Percentiles rank a stretch among this genome's conserved stretches.
phyloP scores from a whole-genome alignment of 2,329 filamentous ascomycete species.

The Ustulina deusta region DNA sequence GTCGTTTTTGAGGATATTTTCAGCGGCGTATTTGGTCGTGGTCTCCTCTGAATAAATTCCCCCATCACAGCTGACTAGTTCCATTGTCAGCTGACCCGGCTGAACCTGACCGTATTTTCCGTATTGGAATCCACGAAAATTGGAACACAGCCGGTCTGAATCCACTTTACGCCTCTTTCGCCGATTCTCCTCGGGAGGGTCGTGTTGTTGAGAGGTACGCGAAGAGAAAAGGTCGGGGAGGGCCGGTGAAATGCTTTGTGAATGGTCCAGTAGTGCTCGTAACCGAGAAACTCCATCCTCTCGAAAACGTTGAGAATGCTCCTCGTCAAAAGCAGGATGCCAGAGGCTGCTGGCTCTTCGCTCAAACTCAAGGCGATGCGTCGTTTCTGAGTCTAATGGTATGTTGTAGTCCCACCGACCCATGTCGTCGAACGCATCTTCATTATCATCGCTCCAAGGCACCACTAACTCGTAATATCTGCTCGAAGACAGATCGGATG shows the following conservation, averaged over 20 bases:
- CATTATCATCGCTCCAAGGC: constrained; percentile 36
- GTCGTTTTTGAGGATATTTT: constrained; percentile 88
- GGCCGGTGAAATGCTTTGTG: constrained; percentile 37
- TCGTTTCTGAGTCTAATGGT: constrained; percentile 19
- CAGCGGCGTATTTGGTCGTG: constrained; percentile 69
- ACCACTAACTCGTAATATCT: constrained; percentile 34
- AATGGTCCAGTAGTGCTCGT: constrained; percentile 46
- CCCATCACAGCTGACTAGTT: constrained; percentile 90
- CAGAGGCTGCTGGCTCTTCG: constrained; percentile 28
- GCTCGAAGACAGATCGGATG: constrained; percentile 39
- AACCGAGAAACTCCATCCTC: constrained; percentile 44
- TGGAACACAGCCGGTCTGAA: constrained; percentile 65
- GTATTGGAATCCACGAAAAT: constrained; percentile 76
- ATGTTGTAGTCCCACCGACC: constrained; percentile 34
- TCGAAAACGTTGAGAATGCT: constrained; percentile 25
- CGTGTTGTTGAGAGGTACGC: constrained; percentile 43
- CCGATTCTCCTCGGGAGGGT: constrained; percentile 54
- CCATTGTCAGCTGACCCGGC: constrained; percentile 83
- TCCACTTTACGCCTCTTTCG: constrained; percentile 80
- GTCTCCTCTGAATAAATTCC: constrained; percentile 74
- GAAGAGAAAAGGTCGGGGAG: constrained; percentile 48
- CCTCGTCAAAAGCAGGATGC: constrained; percentile 36
- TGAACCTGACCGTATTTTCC: constrained; percentile 90
- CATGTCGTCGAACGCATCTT: constrained; percentile 40
- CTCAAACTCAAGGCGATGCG: constrained; percentile 32